Base-by-base conservation (phyloP, 352 stramenopile genomes). In the Hyaloperonospora arabidopsidis region DNA sequence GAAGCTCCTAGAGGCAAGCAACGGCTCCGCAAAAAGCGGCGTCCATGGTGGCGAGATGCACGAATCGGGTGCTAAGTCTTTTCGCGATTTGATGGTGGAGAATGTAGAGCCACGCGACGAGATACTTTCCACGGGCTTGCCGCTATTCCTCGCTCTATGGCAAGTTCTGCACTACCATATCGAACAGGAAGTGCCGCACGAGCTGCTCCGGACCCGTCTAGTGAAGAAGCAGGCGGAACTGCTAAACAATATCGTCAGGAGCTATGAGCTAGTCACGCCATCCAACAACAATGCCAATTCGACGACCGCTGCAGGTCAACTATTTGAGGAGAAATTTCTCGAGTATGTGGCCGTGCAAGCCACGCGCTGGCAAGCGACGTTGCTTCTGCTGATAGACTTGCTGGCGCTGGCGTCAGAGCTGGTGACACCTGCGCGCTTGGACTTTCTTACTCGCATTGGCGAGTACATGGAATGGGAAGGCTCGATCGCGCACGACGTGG, bases 391-490 rank as follows among this genome's bases (percentile, higher is more conserved):
- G 29, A 79, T 90, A n/a, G 79, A 93, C 46, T 77, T 76, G 29
- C 44, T 90, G 38, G 71, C 78, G 19, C 57, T 93, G 7, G 65
- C 70, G 36, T 61, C 76, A 13, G 78, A 88, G 34, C 56, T 74
- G 23, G 51, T 89, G 52, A 90, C 78, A 25, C 66, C 69, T 3
- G 68, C 69, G 48, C 74, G 74, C 1, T 69, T 93, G 23, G 64
- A 79, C 35, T 84, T 83, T 45, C 60, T 93, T 23, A 59, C 65
- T 44, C 70, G 66, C 22, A 84, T 89, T 17, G 83, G 83, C 48
- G 79, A 83, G 62, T 87, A 89, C 70, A 85, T 93, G 68, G 80
- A 91, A 63, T 93, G 80, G 78, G 77, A 93, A 62, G 83, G 80
- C 52, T 89, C 79, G 45, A 74, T 93, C 38, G 80, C 83, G 18